phyloP scores from a whole-genome alignment of 208 protist species.

The Trypanosoma theileri region DNA sequence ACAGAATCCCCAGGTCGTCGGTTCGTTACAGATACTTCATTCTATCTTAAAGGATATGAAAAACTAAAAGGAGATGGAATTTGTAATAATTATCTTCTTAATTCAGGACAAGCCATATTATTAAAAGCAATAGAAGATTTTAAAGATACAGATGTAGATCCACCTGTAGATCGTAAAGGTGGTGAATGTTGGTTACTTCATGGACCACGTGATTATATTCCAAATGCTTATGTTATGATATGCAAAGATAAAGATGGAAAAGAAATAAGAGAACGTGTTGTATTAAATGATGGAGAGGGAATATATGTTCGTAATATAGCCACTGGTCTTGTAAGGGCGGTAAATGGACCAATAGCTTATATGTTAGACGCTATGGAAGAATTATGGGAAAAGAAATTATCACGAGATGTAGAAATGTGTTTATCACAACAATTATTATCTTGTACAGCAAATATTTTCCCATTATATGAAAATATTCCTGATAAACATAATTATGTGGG shows the following conservation, averaged over 20 bases:
- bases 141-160: conserved; percentile 35
- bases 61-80: conserved; percentile 50
- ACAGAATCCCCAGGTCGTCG: conserved; percentile 41
- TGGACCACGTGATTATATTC: conserved; percentile 85
- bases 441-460: conserved; percentile 22
- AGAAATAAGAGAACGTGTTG: conserved; percentile 47
- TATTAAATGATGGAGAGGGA: conserved; percentile 70
- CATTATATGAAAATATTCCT: not conserved
- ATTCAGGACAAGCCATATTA: conserved; percentile 80
- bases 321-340: conserved; percentile 66
- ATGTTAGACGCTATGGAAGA: conserved; percentile 79
- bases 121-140: conserved; percentile 72
- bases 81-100: conserved; percentile 73
- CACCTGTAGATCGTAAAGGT: conserved; percentile 42
- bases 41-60: conserved; percentile 89
- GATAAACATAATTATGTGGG: conserved; percentile 23
- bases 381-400: conserved; percentile 80
- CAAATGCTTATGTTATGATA: conserved; percentile 40
- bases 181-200: conserved; percentile 91
- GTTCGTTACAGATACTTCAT: conserved; percentile 69
- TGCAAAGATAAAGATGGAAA: conserved; percentile 38
- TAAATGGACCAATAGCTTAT: conserved; percentile 71
- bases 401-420: conserved; percentile 48
- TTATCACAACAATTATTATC: conserved; percentile 36
- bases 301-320: conserved; percentile 79